These are phyloP conservation scores for Trypanosoma mega DNA, from an alignment of 208 protist genomes.

Conservation along the genomic window DNA sequence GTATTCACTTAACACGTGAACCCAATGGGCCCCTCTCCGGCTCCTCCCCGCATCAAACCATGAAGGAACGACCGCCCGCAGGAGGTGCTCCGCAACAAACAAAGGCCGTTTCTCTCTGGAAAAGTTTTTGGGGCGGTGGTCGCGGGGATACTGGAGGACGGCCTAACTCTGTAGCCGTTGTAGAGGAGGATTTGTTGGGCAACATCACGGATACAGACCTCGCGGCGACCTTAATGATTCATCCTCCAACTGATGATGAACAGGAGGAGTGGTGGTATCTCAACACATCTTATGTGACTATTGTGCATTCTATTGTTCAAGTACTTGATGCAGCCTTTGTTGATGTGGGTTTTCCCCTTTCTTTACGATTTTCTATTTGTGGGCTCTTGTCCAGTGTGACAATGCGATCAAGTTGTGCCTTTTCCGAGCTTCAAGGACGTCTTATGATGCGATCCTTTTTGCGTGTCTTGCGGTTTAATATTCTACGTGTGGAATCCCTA, in stretches of 20 bases:
- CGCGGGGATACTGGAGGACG: too few relatives aligned
- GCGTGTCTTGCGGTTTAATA: conserved; percentile 23
- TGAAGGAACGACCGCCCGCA: too few relatives aligned
- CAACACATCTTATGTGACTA: conserved; percentile 48
- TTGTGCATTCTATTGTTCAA: conserved; percentile 41
- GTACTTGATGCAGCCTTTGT: conserved; percentile 36
- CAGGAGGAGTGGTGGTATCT: conserved; percentile 34
- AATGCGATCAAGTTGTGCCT: conserved; percentile 42
- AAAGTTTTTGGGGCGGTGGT: too few relatives aligned
- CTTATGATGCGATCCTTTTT: conserved; percentile 53
- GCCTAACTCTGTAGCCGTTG: too few relatives aligned
- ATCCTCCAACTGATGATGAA: not conserved
- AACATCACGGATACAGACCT: too few relatives aligned
- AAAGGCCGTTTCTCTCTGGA: too few relatives aligned
- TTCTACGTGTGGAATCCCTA: not conserved
- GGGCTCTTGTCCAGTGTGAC: conserved; percentile 44
- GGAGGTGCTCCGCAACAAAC: too few relatives aligned
- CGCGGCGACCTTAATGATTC: too few relatives aligned
- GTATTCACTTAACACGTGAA: not conserved
- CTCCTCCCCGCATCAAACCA: too few relatives aligned
- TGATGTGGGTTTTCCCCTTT: conserved; percentile 31
- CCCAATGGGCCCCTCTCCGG: too few relatives aligned
- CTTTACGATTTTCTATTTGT: conserved; percentile 41
- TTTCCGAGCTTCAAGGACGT: conserved; percentile 59
- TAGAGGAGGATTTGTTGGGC: too few relatives aligned